A percentile compares a stretch with the other conserved stretches of the same genome.
Evolutionary conservation across 257 asterid species (phyloP).

Genomic region (Solanum paucissectum): DNA sequence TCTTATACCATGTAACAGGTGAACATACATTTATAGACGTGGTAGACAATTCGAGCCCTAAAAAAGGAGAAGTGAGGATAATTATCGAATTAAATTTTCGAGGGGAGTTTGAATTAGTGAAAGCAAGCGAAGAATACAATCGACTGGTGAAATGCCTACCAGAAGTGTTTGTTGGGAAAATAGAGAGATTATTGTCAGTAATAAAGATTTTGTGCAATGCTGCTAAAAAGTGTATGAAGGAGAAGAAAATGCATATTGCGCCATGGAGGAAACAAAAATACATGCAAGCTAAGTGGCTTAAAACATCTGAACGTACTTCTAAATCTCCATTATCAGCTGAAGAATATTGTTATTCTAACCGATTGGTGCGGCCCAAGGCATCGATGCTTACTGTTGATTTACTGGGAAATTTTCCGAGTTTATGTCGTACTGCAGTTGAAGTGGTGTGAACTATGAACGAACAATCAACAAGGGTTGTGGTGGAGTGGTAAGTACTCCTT

Average conservation of each 20-base stretch:
- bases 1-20: conserved; percentile 27
- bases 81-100: conserved; percentile 62
- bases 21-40: conserved; percentile 78
- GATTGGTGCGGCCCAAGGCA: conserved; percentile 37
- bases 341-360: conserved; percentile 9
- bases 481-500: too few species aligned
- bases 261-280: conserved; percentile 87
- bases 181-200: conserved; percentile 51
- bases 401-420: conserved; percentile 30
- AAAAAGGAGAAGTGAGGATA: conserved; percentile 48
- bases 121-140: conserved; percentile 67
- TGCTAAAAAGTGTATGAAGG: conserved; percentile 82
- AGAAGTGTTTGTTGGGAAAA: conserved; percentile 63
- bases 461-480: too few species aligned
- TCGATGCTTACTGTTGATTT: conserved; percentile 70
- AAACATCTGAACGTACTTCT: conserved; percentile 23
- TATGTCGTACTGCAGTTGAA: conserved; percentile 44
- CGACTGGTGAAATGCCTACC: conserved; percentile 47
- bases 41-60: conserved; percentile 41
- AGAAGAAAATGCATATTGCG: conserved; percentile 76
- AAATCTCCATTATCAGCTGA: conserved; percentile 18
- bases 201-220: conserved; percentile 59
- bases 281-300: conserved; percentile 93
- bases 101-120: conserved; percentile 76
- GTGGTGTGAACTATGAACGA: conserved; percentile 30